phyloP scores from a whole-genome alignment of 2,329 filamentous ascomycete genomes.

The Passalora sequoiae region DNA sequence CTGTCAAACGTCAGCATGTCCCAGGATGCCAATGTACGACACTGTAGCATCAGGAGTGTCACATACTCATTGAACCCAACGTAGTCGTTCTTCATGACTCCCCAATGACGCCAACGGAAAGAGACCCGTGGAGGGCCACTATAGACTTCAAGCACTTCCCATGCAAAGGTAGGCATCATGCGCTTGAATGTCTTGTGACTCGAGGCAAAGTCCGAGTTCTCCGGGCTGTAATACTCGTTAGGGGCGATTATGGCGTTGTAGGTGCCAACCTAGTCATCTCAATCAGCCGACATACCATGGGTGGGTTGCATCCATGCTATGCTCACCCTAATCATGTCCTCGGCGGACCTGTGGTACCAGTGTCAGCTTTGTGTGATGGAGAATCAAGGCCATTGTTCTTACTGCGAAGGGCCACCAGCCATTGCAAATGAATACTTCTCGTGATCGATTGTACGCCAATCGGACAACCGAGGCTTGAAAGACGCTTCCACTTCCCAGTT shows the following conservation, averaged over 20 bases:
- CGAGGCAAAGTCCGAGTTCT: conserved; percentile 55
- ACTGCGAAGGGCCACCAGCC: conserved; percentile 54
- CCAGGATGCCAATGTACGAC: not conserved
- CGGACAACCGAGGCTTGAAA: conserved; percentile 56
- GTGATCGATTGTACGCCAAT: conserved; percentile 63
- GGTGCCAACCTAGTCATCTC: conserved; percentile 59
- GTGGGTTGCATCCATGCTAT: too few relatives aligned
- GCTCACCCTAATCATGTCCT: conserved; percentile 55
- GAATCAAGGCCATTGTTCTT: conserved; percentile 6
- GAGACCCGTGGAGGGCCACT: conserved; percentile 58
- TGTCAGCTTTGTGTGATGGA: conserved; percentile 3
- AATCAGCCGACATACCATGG: too few relatives aligned
- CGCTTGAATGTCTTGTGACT: conserved; percentile 67
- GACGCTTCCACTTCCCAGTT: conserved; percentile 70
- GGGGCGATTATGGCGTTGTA: conserved; percentile 63
- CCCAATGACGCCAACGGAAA: conserved; percentile 66
- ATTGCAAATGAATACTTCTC: conserved; percentile 58
- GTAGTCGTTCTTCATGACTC: conserved; percentile 62
- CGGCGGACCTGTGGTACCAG: conserved; percentile 37
- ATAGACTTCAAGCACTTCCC: conserved; percentile 66
- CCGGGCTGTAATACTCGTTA: conserved; percentile 60
- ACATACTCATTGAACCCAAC: conserved; percentile 59
- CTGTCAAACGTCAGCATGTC: conserved; percentile 36
- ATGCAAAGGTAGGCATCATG: conserved; percentile 69
- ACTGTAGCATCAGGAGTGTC: conserved; percentile 6